phyloP scores from a whole-genome alignment of 2,329 filamentous ascomycete species.

The Teratosphaeria viscida region DNA sequence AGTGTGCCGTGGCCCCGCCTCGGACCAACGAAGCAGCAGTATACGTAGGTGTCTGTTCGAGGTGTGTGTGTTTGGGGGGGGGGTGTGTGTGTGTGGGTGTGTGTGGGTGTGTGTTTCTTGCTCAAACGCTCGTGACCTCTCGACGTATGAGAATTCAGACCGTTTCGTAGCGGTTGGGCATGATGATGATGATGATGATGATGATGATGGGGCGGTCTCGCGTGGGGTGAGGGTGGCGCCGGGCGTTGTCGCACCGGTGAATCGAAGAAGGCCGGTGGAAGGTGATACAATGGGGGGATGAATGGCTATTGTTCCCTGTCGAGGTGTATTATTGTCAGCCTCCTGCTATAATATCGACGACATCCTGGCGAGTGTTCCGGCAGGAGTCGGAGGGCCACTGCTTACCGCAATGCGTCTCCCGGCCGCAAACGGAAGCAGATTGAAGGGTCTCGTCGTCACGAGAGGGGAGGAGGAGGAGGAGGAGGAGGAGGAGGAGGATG shows the following conservation, averaged over 20 bases:
- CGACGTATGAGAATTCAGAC: too few species aligned
- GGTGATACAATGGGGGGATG: not conserved
- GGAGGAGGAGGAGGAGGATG: too few species aligned
- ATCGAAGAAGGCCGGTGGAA: not conserved
- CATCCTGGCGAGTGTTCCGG: too few species aligned
- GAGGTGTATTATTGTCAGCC: not conserved
- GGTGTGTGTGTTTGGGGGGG: not conserved
- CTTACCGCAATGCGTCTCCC: not conserved
- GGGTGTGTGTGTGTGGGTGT: too few species aligned
- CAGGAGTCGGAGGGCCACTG: not conserved
- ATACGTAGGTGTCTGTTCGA: not conserved
- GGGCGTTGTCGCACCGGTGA: not conserved
- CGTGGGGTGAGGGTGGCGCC: not conserved
- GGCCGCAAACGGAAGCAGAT: not conserved
- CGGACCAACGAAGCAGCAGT: not conserved
- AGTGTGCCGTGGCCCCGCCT: not conserved
- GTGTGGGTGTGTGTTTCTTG: too few species aligned
- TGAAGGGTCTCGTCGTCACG: not conserved
- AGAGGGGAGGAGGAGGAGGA: too few species aligned
- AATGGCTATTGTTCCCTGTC: conserved; percentile 1
- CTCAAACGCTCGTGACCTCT: too few species aligned
- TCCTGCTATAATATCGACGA: not conserved
- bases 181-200: too few species aligned
- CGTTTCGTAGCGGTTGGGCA: too few species aligned
- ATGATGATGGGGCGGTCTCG: not conserved